Conservation (phyloP, 768 basidiomycete species). For the Trametopsis cervina region DNA sequence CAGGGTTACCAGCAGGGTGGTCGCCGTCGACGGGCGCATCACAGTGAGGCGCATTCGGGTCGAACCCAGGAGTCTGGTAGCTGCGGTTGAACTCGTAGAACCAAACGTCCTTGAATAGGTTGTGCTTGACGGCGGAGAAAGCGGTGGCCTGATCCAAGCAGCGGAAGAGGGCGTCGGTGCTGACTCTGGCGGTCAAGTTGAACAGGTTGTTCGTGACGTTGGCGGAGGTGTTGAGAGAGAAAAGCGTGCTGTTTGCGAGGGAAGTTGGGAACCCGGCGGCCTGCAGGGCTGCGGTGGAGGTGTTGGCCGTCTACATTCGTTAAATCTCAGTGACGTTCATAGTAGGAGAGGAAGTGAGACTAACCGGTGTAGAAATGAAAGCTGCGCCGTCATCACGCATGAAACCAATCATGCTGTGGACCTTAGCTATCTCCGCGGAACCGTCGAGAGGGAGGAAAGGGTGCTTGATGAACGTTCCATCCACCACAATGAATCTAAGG, state of each 20-base stretch:
- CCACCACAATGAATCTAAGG: conserved; percentile 69
- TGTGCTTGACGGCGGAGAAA: conserved; percentile 34
- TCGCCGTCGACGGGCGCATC: conserved; percentile 33
- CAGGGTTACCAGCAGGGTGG: conserved; percentile 41
- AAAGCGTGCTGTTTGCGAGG: conserved; percentile 25
- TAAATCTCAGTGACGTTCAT: background rate
- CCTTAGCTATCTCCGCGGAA: conserved; percentile 32
- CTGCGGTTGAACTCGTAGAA: conserved; percentile 43
- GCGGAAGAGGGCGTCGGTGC: conserved; percentile 39
- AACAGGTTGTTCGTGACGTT: conserved; percentile 36
- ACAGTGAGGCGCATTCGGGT: conserved; percentile 38
- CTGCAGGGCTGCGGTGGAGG: conserved; percentile 17
- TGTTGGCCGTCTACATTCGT: conserved; percentile 11
- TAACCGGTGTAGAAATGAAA: conserved; percentile 34
- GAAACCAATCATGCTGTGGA: conserved; percentile 42
- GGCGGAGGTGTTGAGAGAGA: conserved; percentile 30
- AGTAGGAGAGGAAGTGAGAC: background rate
- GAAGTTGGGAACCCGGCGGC: conserved; percentile 17
- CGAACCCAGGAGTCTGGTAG: conserved; percentile 34
- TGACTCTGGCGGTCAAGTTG: conserved; percentile 38
- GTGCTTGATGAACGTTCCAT: conserved; percentile 38
- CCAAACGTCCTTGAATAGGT: conserved; percentile 35
- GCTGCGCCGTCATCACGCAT: conserved; percentile 45
- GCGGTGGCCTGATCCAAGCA: conserved; percentile 46
- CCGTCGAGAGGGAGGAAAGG: conserved; percentile 34